These are phyloP conservation scores for Lachnellula hyalina DNA, from an alignment of 2,329 filamentous ascomycete genomes.

Conservation along the genomic window DNA sequence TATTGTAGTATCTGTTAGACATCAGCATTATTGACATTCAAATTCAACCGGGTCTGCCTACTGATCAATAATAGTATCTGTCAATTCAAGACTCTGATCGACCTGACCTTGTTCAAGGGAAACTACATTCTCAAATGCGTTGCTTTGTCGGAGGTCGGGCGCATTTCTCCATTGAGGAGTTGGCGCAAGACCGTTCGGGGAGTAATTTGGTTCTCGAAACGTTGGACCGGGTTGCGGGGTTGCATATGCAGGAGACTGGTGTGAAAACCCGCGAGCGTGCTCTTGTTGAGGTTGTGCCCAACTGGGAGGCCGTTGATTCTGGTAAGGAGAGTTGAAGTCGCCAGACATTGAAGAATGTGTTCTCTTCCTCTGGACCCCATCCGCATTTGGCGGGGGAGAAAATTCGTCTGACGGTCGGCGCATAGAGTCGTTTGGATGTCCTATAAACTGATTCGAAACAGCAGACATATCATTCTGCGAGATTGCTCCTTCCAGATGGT, in stretches of 20 bases:
- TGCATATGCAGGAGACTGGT: slow-evolving; percentile 11
- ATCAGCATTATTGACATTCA: slow-evolving; percentile 15
- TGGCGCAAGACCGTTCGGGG: slow-evolving; percentile 28
- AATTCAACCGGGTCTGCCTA: slow-evolving; percentile 22
- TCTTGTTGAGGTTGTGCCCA: slow-evolving; percentile 15
- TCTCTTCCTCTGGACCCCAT: slow-evolving; percentile 38
- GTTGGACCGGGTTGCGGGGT: slow-evolving; percentile 13
- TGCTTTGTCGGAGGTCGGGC: slow-evolving; percentile 24
- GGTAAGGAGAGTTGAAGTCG: slow-evolving; percentile 38
- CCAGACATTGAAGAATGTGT: slow-evolving; percentile 44
- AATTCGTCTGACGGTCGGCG: slow-evolving; percentile 46
- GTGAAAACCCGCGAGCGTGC: slow-evolving; percentile 16
- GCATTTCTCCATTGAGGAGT: slow-evolving; percentile 29
- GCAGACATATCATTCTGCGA: slow-evolving; percentile 43
- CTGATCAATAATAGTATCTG: slow-evolving; percentile 39
- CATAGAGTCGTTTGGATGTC: slow-evolving; percentile 34
- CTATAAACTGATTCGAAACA: slow-evolving; percentile 31
- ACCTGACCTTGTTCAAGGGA: slow-evolving; percentile 21
- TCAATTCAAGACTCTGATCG: slow-evolving; percentile 37
- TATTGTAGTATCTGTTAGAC: slow-evolving; percentile 52
- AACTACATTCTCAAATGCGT: slow-evolving; percentile 24
- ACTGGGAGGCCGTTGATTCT: slow-evolving; percentile 25
- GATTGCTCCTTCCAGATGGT: slow-evolving; percentile 76
- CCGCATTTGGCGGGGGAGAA: slow-evolving; percentile 43
- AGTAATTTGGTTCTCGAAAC: slow-evolving; percentile 27